Base-by-base conservation (phyloP, 2,329 filamentous ascomycete species). In the Fusarium pilosicola region DNA sequence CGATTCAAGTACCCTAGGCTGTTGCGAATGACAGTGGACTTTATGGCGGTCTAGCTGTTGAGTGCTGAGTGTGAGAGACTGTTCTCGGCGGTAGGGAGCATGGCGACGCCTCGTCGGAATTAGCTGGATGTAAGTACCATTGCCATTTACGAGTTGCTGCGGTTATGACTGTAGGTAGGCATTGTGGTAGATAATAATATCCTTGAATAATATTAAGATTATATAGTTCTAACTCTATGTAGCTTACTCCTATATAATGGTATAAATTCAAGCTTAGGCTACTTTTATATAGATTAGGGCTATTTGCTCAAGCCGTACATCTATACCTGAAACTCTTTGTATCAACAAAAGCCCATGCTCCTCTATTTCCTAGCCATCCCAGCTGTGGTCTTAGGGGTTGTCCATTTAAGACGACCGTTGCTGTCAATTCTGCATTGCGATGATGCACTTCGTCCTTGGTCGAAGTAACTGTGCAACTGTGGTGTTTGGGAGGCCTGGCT, bases 121-220 rank as follows among this genome's bases (percentile, higher is more conserved):
- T 11, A 32, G 5, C 30, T 32, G 30, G 11, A 30, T 11, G 30
- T 32, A 32, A 32, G 30, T 32, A 32, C 1, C 13, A 32, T 32
- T 32, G 5, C 30, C 5, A 32, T 32, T 32, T 32, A 1, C 32
- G 13, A 32, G 32, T 13, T 32, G 6, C 32, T 32, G 30, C 4
- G 13, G 32, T 7, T 32, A 14, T 32, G 13, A 32, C 32, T 32
- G 30, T 11, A 11, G 1, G 12, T 32, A 14, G 30, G 13, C 13
- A 32, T 32, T 32, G 13, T 32, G 6, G 2, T 0, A 7, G 2
- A 32, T 32, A 2, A 32, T 7, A 32, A 1, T 1, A 0, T 32
- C 0, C 32, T 32, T 32, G 0, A 32, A 7, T 7, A 32, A 14
- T 7, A 32, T 32, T 32, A 32, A 32, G 14, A 7, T 2, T 32